Base-by-base conservation (phyloP, 768 basidiomycete species). In the Boletus eberwhitei region DNA sequence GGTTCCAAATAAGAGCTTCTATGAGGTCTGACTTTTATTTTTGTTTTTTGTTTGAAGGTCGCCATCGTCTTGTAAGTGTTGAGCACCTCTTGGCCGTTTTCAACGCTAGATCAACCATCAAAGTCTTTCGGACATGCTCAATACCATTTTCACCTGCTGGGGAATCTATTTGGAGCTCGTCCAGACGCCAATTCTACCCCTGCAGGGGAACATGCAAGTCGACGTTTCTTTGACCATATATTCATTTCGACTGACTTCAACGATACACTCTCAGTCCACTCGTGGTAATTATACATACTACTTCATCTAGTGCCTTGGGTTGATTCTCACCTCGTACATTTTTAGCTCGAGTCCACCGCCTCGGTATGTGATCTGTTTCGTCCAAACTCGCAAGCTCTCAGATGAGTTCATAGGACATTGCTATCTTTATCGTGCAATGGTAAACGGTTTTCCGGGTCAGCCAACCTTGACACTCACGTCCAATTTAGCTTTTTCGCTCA, bases 351-450 rank as follows among this genome's bases (percentile, higher is more conserved):
- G 34, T 61, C 59, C 19, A 61, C 54, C 3, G 54, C 55, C 21
- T 50, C 60, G 16, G 59, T 61, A 52, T 21, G 59, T 48, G 16
- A 12, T 53, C 7, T 32, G 2, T 36, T 8, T 48, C 13, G 24
- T 14, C 3, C 8, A 13, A 48, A 16, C 12, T 21, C 4, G 14
- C 17, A 26, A 7, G 5, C 12, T 36, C 11, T 60, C 6, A 14
- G 31, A 52, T 16, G 9, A 7, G 2, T 36, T 26, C 32, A 4
- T 29, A 61, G 59, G 40, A 47, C 12, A 5, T 57, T 8, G 41
- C 48, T 24, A 51, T 61, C 32, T 48, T 61, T 16, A 31, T 53
- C 46, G 55, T 61, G 17, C 60, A 61, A 43, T 61, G 54, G 60
- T 61, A 31, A 29, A 21, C 5, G 17, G 4, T 17, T 24, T 36